Conservation (phyloP, 257 asterid genomes). For the Echites panduratus region DNA sequence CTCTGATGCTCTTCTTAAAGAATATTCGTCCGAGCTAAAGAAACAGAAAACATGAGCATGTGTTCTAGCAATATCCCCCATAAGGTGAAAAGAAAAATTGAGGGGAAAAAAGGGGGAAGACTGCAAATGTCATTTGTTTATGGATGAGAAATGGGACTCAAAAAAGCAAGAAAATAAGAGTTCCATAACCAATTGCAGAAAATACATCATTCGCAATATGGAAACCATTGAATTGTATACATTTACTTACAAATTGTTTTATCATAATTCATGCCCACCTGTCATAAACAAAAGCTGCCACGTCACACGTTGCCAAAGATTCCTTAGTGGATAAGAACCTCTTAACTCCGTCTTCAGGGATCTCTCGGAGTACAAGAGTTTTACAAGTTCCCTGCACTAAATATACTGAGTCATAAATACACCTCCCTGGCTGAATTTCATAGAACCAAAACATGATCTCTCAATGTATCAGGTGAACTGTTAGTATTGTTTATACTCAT, state of each 20-base stretch:
- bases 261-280: constrained; percentile 39
- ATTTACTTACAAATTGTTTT: neutral
- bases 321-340: constrained; percentile 58
- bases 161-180: neutral
- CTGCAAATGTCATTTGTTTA: neutral
- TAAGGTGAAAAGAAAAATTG: neutral
- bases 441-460: constrained; percentile 6
- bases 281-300: constrained; percentile 86
- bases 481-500: neutral
- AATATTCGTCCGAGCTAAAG: constrained; percentile 70
- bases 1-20: constrained; percentile 71
- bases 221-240: neutral
- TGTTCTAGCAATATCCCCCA: neutral
- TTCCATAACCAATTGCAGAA: neutral
- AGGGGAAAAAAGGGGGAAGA: neutral
- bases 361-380: constrained; percentile 78
- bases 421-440: neutral
- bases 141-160: neutral
- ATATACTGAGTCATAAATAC: neutral
- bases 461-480: neutral
- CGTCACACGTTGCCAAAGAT: constrained; percentile 75
- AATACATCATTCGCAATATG: neutral
- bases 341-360: constrained; percentile 79
- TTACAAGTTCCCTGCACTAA: constrained; percentile 65
- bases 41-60: constrained; percentile 10